These are phyloP conservation scores for Cyphellophora attinorum DNA, from an alignment of 2,329 filamentous ascomycete species.

Conservation along the genomic window DNA sequence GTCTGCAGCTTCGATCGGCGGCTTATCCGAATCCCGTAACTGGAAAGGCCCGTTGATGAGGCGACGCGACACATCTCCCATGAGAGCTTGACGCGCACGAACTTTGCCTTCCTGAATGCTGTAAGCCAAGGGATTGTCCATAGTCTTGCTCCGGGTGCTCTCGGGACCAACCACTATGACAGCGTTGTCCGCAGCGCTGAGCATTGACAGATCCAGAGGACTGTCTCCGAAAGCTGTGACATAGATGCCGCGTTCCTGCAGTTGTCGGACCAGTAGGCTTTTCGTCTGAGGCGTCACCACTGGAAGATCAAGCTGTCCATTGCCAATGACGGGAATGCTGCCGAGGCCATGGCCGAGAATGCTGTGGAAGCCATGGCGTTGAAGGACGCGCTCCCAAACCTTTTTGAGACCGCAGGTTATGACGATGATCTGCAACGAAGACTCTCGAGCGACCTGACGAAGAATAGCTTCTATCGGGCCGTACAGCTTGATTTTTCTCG, in stretches of 20 bases:
- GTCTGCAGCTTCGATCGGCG: too few relatives aligned
- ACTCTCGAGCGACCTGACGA: constrained; percentile 17
- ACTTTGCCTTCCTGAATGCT: constrained; percentile 34
- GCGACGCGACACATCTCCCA: constrained; percentile 27
- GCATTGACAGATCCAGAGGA: constrained; percentile 48
- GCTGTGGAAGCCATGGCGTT: constrained; percentile 32
- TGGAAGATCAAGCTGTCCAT: constrained; percentile 40
- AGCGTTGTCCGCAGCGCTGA: constrained; percentile 42
- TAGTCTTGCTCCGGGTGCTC: constrained; percentile 37
- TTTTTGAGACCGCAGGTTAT: constrained; percentile 45
- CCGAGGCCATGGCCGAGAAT: constrained; percentile 41
- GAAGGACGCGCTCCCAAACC: constrained; percentile 48
- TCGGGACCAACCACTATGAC: constrained; percentile 47
- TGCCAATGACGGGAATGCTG: constrained; percentile 37
- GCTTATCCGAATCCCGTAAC: too few relatives aligned
- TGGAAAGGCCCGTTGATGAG: too few relatives aligned
- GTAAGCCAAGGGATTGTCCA: constrained; percentile 30
- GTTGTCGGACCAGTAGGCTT: constrained; percentile 32
- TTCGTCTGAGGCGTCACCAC: too few relatives aligned
- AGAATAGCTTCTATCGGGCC: constrained; percentile 41
- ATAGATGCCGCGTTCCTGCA: constrained; percentile 28
- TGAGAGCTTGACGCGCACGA: constrained; percentile 35
- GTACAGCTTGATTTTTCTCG: constrained; percentile 32
- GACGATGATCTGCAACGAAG: constrained; percentile 38
- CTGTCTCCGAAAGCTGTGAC: constrained; percentile 55